Conservation (phyloP, 148 eudicot genomes). For the Salicornia ramosissima region DNA sequence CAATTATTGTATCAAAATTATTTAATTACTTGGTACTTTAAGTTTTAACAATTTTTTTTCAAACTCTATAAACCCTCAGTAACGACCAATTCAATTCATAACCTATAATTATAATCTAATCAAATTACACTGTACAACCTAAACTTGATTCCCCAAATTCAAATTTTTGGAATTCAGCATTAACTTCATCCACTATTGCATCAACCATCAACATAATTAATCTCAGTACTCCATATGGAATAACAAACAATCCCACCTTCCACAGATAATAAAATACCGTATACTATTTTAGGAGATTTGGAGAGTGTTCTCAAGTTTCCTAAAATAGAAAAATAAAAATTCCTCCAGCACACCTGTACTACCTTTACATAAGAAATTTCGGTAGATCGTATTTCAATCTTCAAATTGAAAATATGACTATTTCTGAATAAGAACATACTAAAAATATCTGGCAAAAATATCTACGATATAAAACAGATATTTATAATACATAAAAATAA, state of each 20-base stretch:
- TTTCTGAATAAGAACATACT: background rate
- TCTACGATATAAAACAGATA: constrained; percentile 3
- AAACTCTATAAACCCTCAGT: background rate
- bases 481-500: background rate
- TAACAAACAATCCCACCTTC: background rate
- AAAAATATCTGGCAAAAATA: constrained; percentile 13
- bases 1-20: too few relatives aligned
- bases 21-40: too few relatives aligned
- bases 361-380: background rate
- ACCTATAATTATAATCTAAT: background rate
- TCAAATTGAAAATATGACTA: background rate
- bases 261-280: background rate
- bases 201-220: background rate
- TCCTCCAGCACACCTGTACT: background rate
- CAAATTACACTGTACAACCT: background rate
- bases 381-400: background rate
- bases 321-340: background rate
- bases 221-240: background rate
- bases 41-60: too few relatives aligned
- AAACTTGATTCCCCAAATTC: background rate
- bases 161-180: background rate
- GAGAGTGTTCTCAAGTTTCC: background rate
- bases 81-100: background rate
- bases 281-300: background rate
- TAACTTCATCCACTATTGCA: background rate